Evolutionary conservation across 2,329 filamentous ascomycete species (phyloP), one percentile per base, ranked within the genome.

Genomic region (Trichoderma endophyticum): DNA sequence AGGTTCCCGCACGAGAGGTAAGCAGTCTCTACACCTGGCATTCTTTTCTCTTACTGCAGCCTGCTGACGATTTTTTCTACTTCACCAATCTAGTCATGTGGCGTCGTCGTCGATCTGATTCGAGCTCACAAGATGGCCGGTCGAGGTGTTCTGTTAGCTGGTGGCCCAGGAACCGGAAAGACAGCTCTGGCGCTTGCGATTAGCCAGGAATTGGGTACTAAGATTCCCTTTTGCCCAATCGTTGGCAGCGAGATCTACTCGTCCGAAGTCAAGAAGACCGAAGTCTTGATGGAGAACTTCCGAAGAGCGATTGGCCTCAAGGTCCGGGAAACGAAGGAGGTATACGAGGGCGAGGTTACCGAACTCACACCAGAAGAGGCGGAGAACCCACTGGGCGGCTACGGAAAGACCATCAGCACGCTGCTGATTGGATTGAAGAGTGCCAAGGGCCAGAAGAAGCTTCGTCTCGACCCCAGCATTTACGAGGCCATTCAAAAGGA

Each of bases 401-500:
- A 98, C 81, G 96, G 96, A 77, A 94, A 97, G 86, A 99, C 96
- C 32, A 98, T 99, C 82, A 96, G 93, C 82, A 97, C 97, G 76
- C 87, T 99, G 70, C 87, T 98, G 79, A 96, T 99, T 79, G 95
- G 94, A 12, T 85, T 99, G 77, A 97, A 98, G 87, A 97, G 94
- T 77, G 94, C 93, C 72, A 95, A 94, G 84, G 96, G 96, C 26
- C 97, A 97, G 79, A 99, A 99, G 89, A 98, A 98, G 87, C 88
- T 99, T 77, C 91, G 96, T 60, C 87, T 99, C 67, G 96, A 99
- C 82, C 96, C 96, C 11, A 97, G 94, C 84, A 98, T 99, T 83
- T 99, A 98, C 86, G 96, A 99, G 84, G 96, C 96, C 3, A 98
- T 99, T 78, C 96, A 98, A 82, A 98, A 98, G 85, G 96, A 99